These are phyloP conservation scores for Vigna reflexopilosa DNA, from an alignment of 306 rosid genomes.

Conservation along the genomic window DNA sequence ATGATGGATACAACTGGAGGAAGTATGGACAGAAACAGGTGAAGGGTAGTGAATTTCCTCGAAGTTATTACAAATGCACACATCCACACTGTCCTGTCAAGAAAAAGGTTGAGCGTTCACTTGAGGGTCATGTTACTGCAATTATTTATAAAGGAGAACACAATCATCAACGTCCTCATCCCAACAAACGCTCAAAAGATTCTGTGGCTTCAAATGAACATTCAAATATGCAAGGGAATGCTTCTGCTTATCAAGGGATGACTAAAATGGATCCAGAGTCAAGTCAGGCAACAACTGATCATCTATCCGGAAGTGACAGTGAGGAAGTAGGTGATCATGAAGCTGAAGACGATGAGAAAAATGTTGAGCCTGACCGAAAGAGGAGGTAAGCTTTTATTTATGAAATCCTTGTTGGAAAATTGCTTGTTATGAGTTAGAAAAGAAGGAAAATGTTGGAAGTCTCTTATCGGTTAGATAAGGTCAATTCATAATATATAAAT, in stretches of 20 bases:
- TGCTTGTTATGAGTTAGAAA: neutral
- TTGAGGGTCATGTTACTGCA: slow-evolving; percentile 77
- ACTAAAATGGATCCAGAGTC: slow-evolving; percentile 60
- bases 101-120: slow-evolving; percentile 87
- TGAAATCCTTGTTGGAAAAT: neutral
- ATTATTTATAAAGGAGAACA: slow-evolving; percentile 85
- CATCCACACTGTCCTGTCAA: slow-evolving; percentile 73
- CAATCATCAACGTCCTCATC: slow-evolving; percentile 67
- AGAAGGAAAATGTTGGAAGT: no score
- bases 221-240: slow-evolving; percentile 50
- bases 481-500: no score
- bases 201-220: slow-evolving; percentile 46
- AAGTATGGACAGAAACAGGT: slow-evolving; percentile 90
- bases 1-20: slow-evolving; percentile 85
- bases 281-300: slow-evolving; percentile 65
- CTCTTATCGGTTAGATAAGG: no score
- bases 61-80: slow-evolving; percentile 86
- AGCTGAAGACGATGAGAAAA: slow-evolving; percentile 55
- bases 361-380: slow-evolving; percentile 73
- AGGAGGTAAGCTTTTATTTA: slow-evolving; percentile 55
- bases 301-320: slow-evolving; percentile 70
- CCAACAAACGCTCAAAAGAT: slow-evolving; percentile 65
- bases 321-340: slow-evolving; percentile 71
- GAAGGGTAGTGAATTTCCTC: slow-evolving; percentile 84
- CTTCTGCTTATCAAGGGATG: slow-evolving; percentile 46